These are phyloP conservation scores for Mrakia frigida DNA, from an alignment of 768 basidiomycete genomes.

Conservation along the genomic window DNA sequence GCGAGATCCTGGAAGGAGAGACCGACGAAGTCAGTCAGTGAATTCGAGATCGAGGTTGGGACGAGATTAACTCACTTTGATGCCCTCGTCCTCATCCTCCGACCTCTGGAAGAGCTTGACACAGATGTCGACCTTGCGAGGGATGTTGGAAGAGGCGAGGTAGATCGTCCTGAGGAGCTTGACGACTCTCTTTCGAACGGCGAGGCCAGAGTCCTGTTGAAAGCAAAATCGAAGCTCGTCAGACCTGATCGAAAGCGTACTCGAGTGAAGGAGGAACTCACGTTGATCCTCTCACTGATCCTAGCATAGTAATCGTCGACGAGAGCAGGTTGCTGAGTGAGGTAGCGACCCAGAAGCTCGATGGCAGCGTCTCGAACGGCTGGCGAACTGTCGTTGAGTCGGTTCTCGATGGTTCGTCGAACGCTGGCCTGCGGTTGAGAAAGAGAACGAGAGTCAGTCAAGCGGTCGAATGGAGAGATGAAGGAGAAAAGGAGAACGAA, in stretches of 20 bases:
- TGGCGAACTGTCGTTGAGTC: slow-evolving; percentile 84
- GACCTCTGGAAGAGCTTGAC: slow-evolving; percentile 74
- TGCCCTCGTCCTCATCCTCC: slow-evolving; percentile 87
- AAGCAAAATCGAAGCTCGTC: slow-evolving; percentile 5
- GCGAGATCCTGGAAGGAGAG: slow-evolving; percentile 62
- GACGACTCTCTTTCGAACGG: slow-evolving; percentile 91
- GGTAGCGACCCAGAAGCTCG: slow-evolving; percentile 95
- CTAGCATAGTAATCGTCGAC: slow-evolving; percentile 81
- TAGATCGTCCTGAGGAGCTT: slow-evolving; percentile 86
- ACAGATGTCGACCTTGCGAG: slow-evolving; percentile 70
- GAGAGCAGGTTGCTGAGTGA: slow-evolving; percentile 82
- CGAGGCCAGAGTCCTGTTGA: slow-evolving; percentile 80
- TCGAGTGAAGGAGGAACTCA: slow-evolving; percentile 46
- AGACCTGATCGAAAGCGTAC: not conserved
- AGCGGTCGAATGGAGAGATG: not conserved
- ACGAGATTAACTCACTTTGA: slow-evolving; percentile 53
- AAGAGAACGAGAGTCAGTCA: not conserved
- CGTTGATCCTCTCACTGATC: slow-evolving; percentile 85
- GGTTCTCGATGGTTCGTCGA: slow-evolving; percentile 77
- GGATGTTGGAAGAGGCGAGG: slow-evolving; percentile 55
- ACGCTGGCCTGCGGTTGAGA: slow-evolving; percentile 58
- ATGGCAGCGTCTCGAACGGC: slow-evolving; percentile 95
- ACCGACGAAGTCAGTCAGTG: not conserved
- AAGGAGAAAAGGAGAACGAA: slow-evolving; percentile 45
- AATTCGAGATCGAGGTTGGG: not conserved